These are phyloP conservation scores for Quercus alba DNA, from an alignment of 306 rosid genomes.

Conservation along the genomic window DNA sequence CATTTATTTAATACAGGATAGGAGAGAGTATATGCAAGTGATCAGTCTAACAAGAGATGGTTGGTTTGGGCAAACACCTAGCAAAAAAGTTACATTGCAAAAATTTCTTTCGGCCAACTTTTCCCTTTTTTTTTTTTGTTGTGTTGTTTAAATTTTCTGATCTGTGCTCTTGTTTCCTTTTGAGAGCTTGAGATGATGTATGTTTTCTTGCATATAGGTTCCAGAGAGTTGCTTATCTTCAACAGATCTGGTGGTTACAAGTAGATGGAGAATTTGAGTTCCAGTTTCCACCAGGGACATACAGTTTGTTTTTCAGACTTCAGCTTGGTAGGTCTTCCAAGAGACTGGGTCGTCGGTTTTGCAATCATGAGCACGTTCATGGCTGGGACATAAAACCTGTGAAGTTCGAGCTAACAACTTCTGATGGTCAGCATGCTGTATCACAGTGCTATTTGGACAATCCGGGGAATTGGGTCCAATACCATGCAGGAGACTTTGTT, in stretches of 20 bases:
- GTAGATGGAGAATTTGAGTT: constrained; percentile 75
- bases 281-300: constrained; percentile 68
- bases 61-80: too few relatives aligned
- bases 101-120: too few relatives aligned
- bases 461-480: constrained; percentile 68
- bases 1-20: neutral
- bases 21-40: neutral
- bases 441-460: constrained; percentile 57
- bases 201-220: constrained; percentile 43
- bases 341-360: constrained; percentile 70
- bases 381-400: constrained; percentile 88
- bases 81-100: too few relatives aligned
- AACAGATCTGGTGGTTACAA: constrained; percentile 96
- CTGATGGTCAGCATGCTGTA: constrained; percentile 59
- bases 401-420: constrained; percentile 61
- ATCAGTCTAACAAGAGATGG: neutral
- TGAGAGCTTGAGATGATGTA: neutral
- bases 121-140: too few relatives aligned
- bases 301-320: constrained; percentile 67
- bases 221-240: constrained; percentile 83
- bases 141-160: neutral
- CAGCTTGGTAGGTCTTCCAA: constrained; percentile 66
- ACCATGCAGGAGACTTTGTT: constrained; percentile 69
- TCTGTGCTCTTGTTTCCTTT: neutral
- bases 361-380: constrained; percentile 61